Evolutionary conservation across 805 yeast genomes (phyloP).

Genomic region (Sugiyamaella valdiviana): DNA sequence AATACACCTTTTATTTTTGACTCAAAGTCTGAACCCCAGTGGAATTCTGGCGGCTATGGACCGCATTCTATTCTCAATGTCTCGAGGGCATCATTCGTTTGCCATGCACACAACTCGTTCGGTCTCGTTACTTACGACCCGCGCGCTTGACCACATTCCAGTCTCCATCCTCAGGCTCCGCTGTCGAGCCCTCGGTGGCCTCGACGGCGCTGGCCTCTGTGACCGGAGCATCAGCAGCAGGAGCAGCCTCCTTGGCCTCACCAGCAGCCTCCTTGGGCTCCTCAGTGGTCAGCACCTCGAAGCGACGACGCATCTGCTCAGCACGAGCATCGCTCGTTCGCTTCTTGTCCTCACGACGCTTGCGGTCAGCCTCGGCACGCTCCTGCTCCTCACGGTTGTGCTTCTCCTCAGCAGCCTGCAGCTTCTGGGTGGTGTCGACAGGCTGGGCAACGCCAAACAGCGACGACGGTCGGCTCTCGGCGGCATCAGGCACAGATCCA

Average conservation of each 20-base stretch:
- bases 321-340: conserved; percentile 7
- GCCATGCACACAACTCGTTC: not conserved
- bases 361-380: conserved; percentile 10
- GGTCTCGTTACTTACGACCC: conserved; percentile 9
- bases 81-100: too few species aligned
- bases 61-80: too few species aligned
- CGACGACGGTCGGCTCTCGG: conserved; percentile 20
- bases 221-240: conserved; percentile 6
- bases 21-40: too few species aligned
- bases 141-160: conserved; percentile 24
- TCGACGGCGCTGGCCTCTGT: not conserved
- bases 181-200: conserved; percentile 17
- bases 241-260: conserved; percentile 2
- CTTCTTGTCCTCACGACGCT: conserved; percentile 11
- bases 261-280: conserved; percentile 29
- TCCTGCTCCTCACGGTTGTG: conserved; percentile 16
- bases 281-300: conserved; percentile 50
- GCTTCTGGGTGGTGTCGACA: conserved; percentile 65
- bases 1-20: too few species aligned
- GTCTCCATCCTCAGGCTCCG: conserved; percentile 20
- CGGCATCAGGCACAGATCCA: conserved; percentile 17
- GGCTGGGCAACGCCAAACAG: conserved; percentile 87
- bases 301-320: conserved; percentile 20
- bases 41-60: too few species aligned
- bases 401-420: conserved; percentile 52